Evolutionary conservation across 2,329 filamentous ascomycete genomes (phyloP).

Genomic region (Penicillium sp.): DNA sequence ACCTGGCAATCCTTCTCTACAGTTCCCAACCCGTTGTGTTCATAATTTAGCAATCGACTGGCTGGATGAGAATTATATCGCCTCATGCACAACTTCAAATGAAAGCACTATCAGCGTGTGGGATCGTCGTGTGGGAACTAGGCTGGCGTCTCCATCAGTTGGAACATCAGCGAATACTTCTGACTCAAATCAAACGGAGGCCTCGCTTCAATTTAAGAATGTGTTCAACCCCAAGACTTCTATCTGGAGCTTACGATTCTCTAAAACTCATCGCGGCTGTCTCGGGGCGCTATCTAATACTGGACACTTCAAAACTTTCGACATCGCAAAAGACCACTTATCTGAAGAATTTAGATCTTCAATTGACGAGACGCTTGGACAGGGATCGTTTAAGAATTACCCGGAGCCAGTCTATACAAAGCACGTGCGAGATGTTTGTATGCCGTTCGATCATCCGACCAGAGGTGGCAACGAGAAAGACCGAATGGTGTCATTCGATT

Average conservation of each 20-base stretch:
- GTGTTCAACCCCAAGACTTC: conserved; percentile 56
- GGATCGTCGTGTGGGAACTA: conserved; percentile 59
- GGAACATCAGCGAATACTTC: conserved; percentile 31
- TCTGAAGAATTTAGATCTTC: conserved; percentile 44
- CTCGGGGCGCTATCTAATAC: conserved; percentile 63
- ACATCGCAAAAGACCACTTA: conserved; percentile 57
- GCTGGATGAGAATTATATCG: conserved; percentile 67
- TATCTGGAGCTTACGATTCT: conserved; percentile 67
- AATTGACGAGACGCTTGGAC: conserved; percentile 45
- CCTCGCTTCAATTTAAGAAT: conserved; percentile 62
- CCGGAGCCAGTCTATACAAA: conserved; percentile 52
- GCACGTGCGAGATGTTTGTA: conserved; percentile 48
- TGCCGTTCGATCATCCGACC: conserved; percentile 51
- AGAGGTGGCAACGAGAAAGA: conserved; percentile 51
- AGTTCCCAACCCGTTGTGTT: conserved; percentile 62
- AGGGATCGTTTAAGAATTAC: conserved; percentile 44
- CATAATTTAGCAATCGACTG: conserved; percentile 68
- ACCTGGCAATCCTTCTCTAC: conserved; percentile 46
- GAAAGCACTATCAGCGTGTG: conserved; percentile 65
- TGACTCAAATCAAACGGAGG: conserved; percentile 45
- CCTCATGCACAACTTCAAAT: conserved; percentile 59
- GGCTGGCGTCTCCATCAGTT: conserved; percentile 42
- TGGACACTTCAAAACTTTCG: conserved; percentile 62
- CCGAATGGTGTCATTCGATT: conserved; percentile 64
- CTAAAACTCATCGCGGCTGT: conserved; percentile 60